A percentile compares a stretch with the other conserved stretches of the same genome.
Evolutionary conservation across 306 rosid genomes (phyloP).

Genomic region (Cicer yamashitae): DNA sequence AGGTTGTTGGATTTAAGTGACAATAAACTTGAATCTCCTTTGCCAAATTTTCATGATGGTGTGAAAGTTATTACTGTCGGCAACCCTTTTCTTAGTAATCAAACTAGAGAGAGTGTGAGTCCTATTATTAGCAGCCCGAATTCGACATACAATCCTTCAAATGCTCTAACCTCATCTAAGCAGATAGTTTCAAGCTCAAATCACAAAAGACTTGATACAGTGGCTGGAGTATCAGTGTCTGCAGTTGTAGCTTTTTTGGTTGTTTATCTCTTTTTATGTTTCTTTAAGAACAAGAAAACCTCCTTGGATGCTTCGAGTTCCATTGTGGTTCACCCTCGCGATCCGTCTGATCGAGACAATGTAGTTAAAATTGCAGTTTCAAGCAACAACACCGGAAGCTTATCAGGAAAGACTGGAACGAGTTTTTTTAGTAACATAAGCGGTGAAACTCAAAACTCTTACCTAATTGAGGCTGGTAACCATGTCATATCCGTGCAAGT

Average conservation of each 20-base stretch:
- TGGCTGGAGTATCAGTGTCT: slow-evolving; percentile 46
- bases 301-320: slow-evolving; percentile 55
- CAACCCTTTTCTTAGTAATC: slow-evolving; percentile 59
- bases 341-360: slow-evolving; percentile 61
- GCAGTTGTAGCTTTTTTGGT: slow-evolving; percentile 42
- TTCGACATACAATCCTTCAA: slow-evolving; percentile 40
- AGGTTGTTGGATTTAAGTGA: slow-evolving; percentile 68
- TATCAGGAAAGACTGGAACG: slow-evolving; percentile 59
- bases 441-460: slow-evolving; percentile 60
- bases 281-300: slow-evolving; percentile 53
- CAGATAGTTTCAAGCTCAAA: slow-evolving; percentile 41
- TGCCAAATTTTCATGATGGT: slow-evolving; percentile 59
- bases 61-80: slow-evolving; percentile 58
- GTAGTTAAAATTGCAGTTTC: slow-evolving; percentile 65
- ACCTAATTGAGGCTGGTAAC: slow-evolving; percentile 60
- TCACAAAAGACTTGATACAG: slow-evolving; percentile 45
- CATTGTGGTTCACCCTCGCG: slow-evolving; percentile 71
- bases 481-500: slow-evolving; percentile 69
- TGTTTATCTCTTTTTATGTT: slow-evolving; percentile 51
- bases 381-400: slow-evolving; percentile 54
- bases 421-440: slow-evolving; percentile 57
- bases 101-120: slow-evolving; percentile 45
- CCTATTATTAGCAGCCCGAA: slow-evolving; percentile 46
- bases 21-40: slow-evolving; percentile 70
- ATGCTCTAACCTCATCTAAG: slow-evolving; percentile 42